These are phyloP conservation scores for Leccinum aurantiacum DNA, from an alignment of 768 basidiomycete genomes.

Conservation along the genomic window DNA sequence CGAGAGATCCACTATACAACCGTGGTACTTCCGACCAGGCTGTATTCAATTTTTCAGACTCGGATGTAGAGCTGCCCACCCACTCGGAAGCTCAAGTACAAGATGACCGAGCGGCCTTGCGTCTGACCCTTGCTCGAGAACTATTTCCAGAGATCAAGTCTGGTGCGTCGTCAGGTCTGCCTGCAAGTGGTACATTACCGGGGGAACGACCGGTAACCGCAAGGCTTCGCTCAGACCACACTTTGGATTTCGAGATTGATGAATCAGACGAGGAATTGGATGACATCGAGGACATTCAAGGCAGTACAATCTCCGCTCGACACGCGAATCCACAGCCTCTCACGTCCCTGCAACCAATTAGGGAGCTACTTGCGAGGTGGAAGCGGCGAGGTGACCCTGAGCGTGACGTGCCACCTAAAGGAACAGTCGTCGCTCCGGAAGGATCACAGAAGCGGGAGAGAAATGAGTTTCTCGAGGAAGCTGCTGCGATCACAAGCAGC, in stretches of 20 bases:
- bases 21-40: background rate
- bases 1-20: constrained; percentile 1
- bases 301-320: constrained; percentile 1
- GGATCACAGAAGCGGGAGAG: constrained; percentile 11
- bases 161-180: background rate
- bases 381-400: constrained; percentile 8
- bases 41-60: constrained; percentile 7
- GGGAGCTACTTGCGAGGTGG: constrained; percentile 11
- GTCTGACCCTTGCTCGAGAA: constrained; percentile 3
- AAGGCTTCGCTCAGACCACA: background rate
- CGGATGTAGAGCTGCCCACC: constrained; percentile 10
- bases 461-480: constrained; percentile 7
- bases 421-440: background rate
- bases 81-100: constrained; percentile 4
- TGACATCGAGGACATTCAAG: background rate
- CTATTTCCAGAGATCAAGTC: background rate
- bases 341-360: constrained; percentile 16
- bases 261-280: background rate
- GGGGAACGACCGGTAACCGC: background rate
- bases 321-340: background rate
- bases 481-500: constrained; percentile 15
- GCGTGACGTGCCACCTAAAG: constrained; percentile 3
- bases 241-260: constrained; percentile 12
- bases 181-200: background rate
- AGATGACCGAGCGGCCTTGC: background rate